phyloP scores from a whole-genome alignment of 1,284 basidiomycete genomes.

The Ustilago loliicola region DNA sequence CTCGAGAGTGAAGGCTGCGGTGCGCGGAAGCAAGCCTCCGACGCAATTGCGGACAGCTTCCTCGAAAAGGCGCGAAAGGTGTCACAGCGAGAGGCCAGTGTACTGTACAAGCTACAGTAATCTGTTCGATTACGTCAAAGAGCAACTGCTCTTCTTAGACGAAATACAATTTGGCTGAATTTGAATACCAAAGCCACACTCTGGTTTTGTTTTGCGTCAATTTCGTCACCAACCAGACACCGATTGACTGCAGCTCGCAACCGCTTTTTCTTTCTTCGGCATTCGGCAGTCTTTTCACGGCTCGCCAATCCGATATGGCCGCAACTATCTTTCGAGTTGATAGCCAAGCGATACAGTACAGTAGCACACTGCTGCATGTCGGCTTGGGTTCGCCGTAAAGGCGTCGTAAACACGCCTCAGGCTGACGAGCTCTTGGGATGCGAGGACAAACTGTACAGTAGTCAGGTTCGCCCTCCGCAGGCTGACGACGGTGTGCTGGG shows the following conservation, averaged over 20 bases:
- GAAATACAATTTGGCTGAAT: background rate
- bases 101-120: background rate
- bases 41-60: background rate
- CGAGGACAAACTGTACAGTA: background rate
- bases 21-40: background rate
- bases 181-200: background rate
- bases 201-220: background rate
- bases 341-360: background rate
- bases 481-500: conserved; percentile 7
- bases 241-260: background rate
- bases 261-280: background rate
- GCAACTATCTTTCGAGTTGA: background rate
- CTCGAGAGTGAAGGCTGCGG: background rate
- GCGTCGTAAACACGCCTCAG: background rate
- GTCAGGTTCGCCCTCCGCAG: conserved; percentile 3
- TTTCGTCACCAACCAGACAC: conserved; percentile 10
- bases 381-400: background rate
- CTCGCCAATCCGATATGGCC: background rate
- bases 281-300: background rate
- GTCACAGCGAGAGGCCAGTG: background rate
- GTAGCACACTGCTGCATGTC: background rate
- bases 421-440: background rate
- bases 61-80: background rate
- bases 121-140: conserved; percentile 13
- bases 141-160: background rate